These are phyloP conservation scores for Boletellus deceptivus DNA, from an alignment of 1,284 basidiomycete species.

Conservation along the genomic window DNA sequence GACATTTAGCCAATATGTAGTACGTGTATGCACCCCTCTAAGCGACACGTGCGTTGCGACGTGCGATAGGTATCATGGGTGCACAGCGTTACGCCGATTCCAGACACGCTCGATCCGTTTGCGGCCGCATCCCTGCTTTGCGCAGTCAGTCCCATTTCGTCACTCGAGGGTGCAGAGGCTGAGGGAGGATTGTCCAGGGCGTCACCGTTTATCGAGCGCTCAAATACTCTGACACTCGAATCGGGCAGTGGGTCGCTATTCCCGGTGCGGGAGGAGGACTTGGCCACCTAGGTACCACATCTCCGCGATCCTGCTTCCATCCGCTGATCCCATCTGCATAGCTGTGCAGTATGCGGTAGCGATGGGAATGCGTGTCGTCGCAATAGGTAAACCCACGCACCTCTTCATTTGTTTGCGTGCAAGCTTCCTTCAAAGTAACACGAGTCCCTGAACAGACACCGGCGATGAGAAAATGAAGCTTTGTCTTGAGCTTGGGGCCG, in stretches of 20 bases:
- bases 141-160: conserved; percentile 48
- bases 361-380: conserved; percentile 78
- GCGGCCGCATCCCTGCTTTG: conserved; percentile 83
- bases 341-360: conserved; percentile 77
- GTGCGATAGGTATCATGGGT: conserved; percentile 55
- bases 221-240: conserved; percentile 66
- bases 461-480: conserved; percentile 76
- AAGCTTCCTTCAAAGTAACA: too few species aligned
- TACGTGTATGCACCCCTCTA: conserved; percentile 30
- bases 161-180: background rate
- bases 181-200: conserved; percentile 42
- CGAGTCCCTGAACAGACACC: conserved; percentile 43
- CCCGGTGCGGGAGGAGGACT: conserved; percentile 78
- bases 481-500: conserved; percentile 57
- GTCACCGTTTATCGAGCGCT: conserved; percentile 84
- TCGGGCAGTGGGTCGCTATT: conserved; percentile 82
- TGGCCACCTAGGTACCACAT: conserved; percentile 55
- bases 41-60: background rate
- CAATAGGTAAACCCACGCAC: conserved; percentile 50
- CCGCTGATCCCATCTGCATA: conserved; percentile 24
- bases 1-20: conserved; percentile 81
- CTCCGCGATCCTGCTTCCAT: too few species aligned
- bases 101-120: conserved; percentile 59
- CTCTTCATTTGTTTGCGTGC: background rate
- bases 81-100: conserved; percentile 74